Base-by-base conservation (phyloP, 495 filamentous ascomycete species). In the Neurospora terricola region DNA sequence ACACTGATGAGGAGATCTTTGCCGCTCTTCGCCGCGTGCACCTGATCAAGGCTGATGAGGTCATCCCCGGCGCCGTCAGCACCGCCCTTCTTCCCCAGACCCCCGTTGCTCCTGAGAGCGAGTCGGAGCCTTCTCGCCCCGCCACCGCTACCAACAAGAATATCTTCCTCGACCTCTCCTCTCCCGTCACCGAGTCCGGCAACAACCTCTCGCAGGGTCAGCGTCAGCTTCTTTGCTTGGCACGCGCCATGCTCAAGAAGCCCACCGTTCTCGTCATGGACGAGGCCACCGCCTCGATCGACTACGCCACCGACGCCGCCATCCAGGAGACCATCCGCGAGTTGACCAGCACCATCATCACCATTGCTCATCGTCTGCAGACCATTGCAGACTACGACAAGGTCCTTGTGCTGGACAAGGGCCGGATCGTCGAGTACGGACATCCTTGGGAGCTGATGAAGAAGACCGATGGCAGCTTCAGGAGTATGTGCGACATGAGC, bases 341-440 rank as follows among this genome's bases (percentile, higher is more conserved):
- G 79, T 85, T 98, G 45, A 90, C 91, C 54, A 94, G 91, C 82
- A 99, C 96, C 12, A 97, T 96, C 80, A 94, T 97, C 78, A 98
- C 96, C 0, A 98, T 99, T 76, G 96, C 96, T n/a, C 96, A 99
- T 81, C 90, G 96, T 14, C 86, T 99, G 72, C 93, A 97, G 75
- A 98, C 95, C 0, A 97, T 99, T 77, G 93, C 94, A 69, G 96
- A 98, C 78, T 98, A 98, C 78, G 95, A 98, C 83, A 97, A 97
- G 85, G 96, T 99, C n/a, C 86, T 98, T 6, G 94, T 98, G 14
- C 85, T 99, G 36, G 96, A 99, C 77, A 93, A 94, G 77, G 96
- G 96, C 36, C 80, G 84, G 40, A 91, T 99, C 21, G 86, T 96
- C 23, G 95, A 99, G 82, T 98, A 87, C 80, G 96, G 91, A 45